These are phyloP conservation scores for Triticum monococcum DNA, from an alignment of 176 grass and related monocot species.

Conservation along the genomic window DNA sequence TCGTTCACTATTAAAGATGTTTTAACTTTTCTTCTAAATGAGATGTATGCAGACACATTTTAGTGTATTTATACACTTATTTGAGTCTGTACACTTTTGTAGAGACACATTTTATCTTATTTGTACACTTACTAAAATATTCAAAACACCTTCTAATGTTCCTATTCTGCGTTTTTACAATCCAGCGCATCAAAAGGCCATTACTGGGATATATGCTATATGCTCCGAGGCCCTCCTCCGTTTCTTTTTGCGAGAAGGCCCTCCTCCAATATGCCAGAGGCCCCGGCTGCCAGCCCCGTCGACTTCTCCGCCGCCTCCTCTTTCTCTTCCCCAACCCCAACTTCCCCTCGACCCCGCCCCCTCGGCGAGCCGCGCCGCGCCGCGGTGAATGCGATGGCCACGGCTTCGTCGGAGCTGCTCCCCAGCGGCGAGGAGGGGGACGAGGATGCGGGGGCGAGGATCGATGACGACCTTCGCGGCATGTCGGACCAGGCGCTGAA, in stretches of 20 bases:
- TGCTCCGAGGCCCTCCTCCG: too few species aligned
- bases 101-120: too few species aligned
- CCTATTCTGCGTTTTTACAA: too few species aligned
- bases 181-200: too few species aligned
- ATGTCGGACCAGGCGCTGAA: not conserved
- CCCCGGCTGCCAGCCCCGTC: not conserved
- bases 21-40: too few species aligned
- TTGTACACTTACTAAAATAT: too few species aligned
- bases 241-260: not conserved
- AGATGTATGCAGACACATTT: too few species aligned
- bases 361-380: not conserved
- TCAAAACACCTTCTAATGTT: too few species aligned
- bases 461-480: not conserved
- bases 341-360: not conserved
- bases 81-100: too few species aligned
- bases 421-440: not conserved
- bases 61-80: too few species aligned
- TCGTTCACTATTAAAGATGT: too few species aligned
- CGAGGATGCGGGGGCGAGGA: not conserved
- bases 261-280: not conserved
- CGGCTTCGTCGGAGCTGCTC: not conserved
- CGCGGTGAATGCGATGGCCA: constrained; percentile 27
- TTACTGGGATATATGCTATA: too few species aligned
- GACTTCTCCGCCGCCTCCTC: not conserved
- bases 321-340: not conserved